These are phyloP conservation scores for Tarenaya hassleriana DNA, from an alignment of 345 rosid species.

Conservation along the genomic window DNA sequence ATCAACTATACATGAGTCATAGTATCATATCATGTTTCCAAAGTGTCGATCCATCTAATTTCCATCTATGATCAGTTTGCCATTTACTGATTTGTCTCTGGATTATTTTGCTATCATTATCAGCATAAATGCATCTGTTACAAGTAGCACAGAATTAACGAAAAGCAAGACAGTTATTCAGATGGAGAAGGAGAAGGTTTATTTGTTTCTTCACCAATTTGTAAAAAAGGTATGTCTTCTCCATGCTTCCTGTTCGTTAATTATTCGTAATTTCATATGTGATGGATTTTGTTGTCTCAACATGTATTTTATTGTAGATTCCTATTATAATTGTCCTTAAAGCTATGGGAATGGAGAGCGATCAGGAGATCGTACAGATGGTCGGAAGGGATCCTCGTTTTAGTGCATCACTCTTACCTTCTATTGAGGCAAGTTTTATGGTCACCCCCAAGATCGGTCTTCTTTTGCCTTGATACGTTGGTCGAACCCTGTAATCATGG, in stretches of 20 bases:
- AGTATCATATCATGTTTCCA: conserved; percentile 5
- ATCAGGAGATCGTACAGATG: conserved; percentile 94
- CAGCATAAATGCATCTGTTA: conserved; percentile 91
- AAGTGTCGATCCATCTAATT: conserved; percentile 4
- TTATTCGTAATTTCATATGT: conserved; percentile 10
- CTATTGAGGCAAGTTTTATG: conserved; percentile 61
- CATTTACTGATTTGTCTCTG: conserved; percentile 14
- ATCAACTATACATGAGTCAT: neutral
- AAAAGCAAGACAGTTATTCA: conserved; percentile 85
- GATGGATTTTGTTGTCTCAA: conserved; percentile 15
- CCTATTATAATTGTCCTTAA: conserved; percentile 85
- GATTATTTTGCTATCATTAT: conserved; percentile 12
- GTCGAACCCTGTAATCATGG: conserved; percentile 1
- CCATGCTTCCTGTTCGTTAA: conserved; percentile 8
- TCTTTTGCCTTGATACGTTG: neutral
- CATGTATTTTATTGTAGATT: conserved; percentile 36
- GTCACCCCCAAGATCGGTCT: conserved; percentile 2
- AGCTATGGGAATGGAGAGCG: conserved; percentile 98
- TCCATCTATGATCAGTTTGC: neutral
- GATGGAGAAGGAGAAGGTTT: conserved; percentile 88
- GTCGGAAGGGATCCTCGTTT: conserved; percentile 92
- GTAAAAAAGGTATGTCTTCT: conserved; percentile 41
- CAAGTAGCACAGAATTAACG: conserved; percentile 76
- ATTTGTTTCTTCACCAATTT: conserved; percentile 73
- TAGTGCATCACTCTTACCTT: conserved; percentile 65